Evolutionary conservation across 108 stramenopile species (phyloP).

Genomic region (Cyclostephanos invisitatus): DNA sequence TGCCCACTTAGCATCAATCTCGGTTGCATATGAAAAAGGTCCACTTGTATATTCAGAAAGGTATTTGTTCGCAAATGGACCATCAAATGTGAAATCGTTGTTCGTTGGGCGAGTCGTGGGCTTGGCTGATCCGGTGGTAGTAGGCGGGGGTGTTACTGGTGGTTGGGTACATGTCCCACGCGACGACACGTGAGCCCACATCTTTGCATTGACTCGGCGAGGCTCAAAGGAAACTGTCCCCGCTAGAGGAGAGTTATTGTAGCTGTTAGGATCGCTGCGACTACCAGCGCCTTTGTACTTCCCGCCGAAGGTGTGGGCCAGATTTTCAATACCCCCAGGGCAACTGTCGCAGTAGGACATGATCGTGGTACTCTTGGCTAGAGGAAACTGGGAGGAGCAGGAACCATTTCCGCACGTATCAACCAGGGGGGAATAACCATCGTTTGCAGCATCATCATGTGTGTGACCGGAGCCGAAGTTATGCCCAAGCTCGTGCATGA

Average conservation of each 20-base stretch:
- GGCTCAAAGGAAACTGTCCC: background rate
- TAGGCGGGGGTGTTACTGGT: no score
- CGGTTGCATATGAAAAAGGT: no score
- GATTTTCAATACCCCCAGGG: background rate
- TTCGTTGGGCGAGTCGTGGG: no score
- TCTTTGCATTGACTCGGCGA: no score
- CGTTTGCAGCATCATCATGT: background rate
- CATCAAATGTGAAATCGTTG: no score
- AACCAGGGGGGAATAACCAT: background rate
- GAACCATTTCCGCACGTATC: conserved; percentile 11
- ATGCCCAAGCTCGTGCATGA: conserved; percentile 8
- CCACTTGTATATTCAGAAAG: no score
- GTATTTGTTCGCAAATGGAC: no score
- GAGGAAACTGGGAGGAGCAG: conserved; percentile 2
- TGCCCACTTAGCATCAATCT: no score
- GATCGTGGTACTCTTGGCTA: background rate
- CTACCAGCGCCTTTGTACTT: background rate
- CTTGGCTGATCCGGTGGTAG: no score
- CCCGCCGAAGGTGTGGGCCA: conserved; percentile 8
- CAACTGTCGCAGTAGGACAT: conserved; percentile 12
- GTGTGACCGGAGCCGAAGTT: conserved; percentile 5
- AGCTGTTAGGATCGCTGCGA: background rate
- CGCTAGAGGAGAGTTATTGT: background rate
- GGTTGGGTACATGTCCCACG: no score
- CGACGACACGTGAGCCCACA: background rate